A percentile compares a stretch with the other conserved stretches of the same genome.
Conservation (phyloP, 2,329 filamentous ascomycete genomes). For the Pleomassaria siparia region DNA sequence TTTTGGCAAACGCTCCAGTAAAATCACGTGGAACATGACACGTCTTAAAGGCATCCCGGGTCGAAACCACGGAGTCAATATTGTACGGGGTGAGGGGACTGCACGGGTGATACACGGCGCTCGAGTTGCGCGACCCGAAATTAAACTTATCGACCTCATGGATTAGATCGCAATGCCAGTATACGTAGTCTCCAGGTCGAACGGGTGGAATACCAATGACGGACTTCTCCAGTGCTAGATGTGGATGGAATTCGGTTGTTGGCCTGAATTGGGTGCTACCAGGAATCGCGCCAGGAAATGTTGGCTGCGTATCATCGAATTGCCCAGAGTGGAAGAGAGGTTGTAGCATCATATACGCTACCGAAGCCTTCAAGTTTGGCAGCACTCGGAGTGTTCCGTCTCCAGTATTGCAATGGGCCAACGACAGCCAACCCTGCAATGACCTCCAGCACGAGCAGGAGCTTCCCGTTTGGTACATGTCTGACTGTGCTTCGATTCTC, state of each 20-base stretch:
- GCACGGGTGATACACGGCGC: conserved; percentile 24
- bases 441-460: conserved; percentile 15
- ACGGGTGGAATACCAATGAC: conserved; percentile 21
- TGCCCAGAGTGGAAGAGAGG: conserved; percentile 22
- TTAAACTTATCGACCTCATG: conserved; percentile 24
- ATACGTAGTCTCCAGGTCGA: conserved; percentile 24
- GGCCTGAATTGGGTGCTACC: conserved; percentile 8
- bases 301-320: conserved; percentile 10
- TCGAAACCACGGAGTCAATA: conserved; percentile 13
- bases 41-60: conserved; percentile 12
- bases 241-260: conserved; percentile 12
- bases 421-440: conserved; percentile 19
- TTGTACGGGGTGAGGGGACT: conserved; percentile 20
- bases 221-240: conserved; percentile 16
- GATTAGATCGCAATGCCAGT: conserved; percentile 28
- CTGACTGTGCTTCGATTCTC: conserved; percentile 21
- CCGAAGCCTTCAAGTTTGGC: conserved; percentile 18
- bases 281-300: conserved; percentile 9
- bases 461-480: conserved; percentile 20
- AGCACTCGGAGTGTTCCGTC: conserved; percentile 19
- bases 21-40: conserved; percentile 16
- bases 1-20: not conserved
- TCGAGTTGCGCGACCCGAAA: conserved; percentile 21
- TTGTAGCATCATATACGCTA: conserved; percentile 22
- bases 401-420: conserved; percentile 18